Evolutionary conservation across 2,329 filamentous ascomycete species (phyloP).

Genomic region (Thielaviopsis punctulata): DNA sequence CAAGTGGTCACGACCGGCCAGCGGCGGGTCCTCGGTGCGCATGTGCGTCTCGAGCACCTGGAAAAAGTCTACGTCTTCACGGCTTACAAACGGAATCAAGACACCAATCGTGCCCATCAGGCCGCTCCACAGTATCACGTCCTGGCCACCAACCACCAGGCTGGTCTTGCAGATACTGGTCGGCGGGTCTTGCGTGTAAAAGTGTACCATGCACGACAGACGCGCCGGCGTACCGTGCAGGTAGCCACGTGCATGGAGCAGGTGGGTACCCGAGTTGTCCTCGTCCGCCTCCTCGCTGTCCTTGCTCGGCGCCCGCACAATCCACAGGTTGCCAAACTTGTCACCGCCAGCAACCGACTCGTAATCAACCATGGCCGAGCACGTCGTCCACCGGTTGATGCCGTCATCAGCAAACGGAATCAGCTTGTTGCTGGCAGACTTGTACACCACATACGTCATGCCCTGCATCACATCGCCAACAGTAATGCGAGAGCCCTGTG

Average conservation of each 20-base stretch:
- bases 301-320: constrained; percentile 74
- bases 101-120: constrained; percentile 89
- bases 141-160: constrained; percentile 78
- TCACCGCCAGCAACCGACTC: constrained; percentile 89
- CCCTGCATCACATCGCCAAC: constrained; percentile 88
- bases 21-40: constrained; percentile 66
- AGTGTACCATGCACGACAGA: constrained; percentile 70
- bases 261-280: constrained; percentile 69
- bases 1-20: constrained; percentile 85
- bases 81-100: constrained; percentile 75
- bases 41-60: constrained; percentile 82
- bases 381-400: constrained; percentile 77
- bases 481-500: constrained; percentile 78
- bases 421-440: constrained; percentile 74
- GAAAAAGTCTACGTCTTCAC: constrained; percentile 96
- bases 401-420: constrained; percentile 90
- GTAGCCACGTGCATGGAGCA: constrained; percentile 80
- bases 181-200: constrained; percentile 81
- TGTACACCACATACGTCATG: constrained; percentile 84
- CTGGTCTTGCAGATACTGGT: constrained; percentile 79
- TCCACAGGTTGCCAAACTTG: constrained; percentile 94
- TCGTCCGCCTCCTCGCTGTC: constrained; percentile 82
- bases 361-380: constrained; percentile 89
- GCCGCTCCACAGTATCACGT: constrained; percentile 84
- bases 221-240: constrained; percentile 79